Evolutionary conservation across 179 eudicot species (phyloP), one percentile per base, ranked within the genome.

Genomic region (Actinidia chinensis): DNA sequence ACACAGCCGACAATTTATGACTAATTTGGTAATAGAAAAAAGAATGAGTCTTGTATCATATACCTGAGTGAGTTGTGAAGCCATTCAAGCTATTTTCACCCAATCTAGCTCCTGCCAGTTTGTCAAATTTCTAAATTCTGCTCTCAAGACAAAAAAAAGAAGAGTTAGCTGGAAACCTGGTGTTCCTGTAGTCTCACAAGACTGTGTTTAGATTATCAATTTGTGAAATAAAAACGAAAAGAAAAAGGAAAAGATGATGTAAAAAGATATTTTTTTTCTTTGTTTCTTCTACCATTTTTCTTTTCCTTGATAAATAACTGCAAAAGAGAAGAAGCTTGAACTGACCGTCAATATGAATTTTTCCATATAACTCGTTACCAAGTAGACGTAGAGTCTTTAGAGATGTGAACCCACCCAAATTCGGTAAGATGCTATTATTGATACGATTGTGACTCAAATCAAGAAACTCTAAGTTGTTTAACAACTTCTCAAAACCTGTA

Each of bases 401-500:
- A 28, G 59, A 22, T 51, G 42, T 20, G 5, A 71, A 11, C 55
- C 56, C 56, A 12, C 59, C 59, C 25, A 71, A 14, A 71, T 11
- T 9, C 13, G 59, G 13, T 50, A 71, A 12, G 25, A 71, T 14
- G 28, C 59, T 50, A 22, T 71, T 50, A 51, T 71, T 71, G 44
- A 48, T 13, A 0, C 0, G 0, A 8, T 71, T 50, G 2, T 9
- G 6, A 17, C 46, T 33, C 59, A 71, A 51, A 52, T 71, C 44
- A 52, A 71, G 61, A 4, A 50, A 1, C 18, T 71, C 60, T 11
- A 71, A 22, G 6, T 33, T 51, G 8, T 28, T 28, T 14, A 71
- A 17, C 17, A 71, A 46, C 28, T n/a, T 71, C 25, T 25, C 75
- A 71, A 52, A 71, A 51, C 75, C 75, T 67, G 71, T 8, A 67